phyloP scores from a whole-genome alignment of 768 basidiomycete species.

The Leucocoprinus birnbaumii region DNA sequence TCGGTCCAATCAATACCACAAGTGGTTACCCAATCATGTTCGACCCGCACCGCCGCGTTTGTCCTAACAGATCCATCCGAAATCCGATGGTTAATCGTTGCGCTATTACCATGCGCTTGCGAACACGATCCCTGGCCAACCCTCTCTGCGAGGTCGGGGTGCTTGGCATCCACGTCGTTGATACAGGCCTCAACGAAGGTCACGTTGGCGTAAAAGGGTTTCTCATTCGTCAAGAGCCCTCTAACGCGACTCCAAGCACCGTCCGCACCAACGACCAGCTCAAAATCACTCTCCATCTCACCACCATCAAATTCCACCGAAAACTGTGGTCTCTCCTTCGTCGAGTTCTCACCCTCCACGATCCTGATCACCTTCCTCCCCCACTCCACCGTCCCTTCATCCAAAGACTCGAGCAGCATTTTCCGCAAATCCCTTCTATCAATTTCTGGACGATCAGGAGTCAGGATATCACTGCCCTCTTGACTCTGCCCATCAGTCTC shows the following conservation, averaged over 20 bases:
- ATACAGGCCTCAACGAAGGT: constrained; percentile 17
- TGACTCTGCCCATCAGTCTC: constrained; percentile 1
- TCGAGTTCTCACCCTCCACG: not conserved
- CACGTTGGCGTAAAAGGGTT: constrained; percentile 30
- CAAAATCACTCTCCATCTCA: constrained; percentile 13
- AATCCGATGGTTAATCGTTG: constrained; percentile 29
- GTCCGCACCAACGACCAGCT: constrained; percentile 25
- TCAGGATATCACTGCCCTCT: not conserved
- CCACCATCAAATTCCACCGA: constrained; percentile 13
- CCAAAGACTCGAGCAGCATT: constrained; percentile 23
- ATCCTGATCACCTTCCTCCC: constrained; percentile 16
- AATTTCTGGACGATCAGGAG: constrained; percentile 20
- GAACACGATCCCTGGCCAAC: constrained; percentile 27
- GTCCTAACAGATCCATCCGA: constrained; percentile 11
- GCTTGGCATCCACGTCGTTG: constrained; percentile 7
- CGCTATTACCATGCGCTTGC: constrained; percentile 21
- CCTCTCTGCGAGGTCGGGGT: constrained; percentile 20
- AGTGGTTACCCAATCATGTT: constrained; percentile 12
- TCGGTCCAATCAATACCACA: constrained; percentile 13
- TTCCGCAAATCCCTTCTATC: constrained; percentile 22
- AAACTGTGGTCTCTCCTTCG: constrained; percentile 12
- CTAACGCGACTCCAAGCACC: constrained; percentile 39
- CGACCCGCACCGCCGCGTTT: constrained; percentile 6
- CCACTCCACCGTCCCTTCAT: constrained; percentile 19
- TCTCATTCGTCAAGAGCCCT: constrained; percentile 23